Base-by-base conservation (phyloP, 164 flowering plant species). In the Magnolia kwangsiensis region DNA sequence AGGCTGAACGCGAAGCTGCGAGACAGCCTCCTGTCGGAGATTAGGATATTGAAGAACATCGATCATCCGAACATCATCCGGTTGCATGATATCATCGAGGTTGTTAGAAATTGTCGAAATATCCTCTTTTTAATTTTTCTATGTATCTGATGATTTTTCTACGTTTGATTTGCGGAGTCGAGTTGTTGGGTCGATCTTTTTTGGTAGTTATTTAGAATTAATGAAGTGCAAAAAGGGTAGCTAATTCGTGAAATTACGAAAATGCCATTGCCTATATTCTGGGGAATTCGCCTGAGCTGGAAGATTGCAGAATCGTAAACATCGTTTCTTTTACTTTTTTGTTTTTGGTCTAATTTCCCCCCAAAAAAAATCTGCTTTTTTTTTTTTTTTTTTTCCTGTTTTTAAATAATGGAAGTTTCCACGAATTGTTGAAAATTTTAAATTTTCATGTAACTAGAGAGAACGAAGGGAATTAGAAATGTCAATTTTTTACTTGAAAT, bases 11-110 rank as follows among this genome's bases (percentile, higher is more conserved):
- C 83, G 85, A 94, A 94, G 85, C 81, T 96, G 74, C 95, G 90
- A 77, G 97, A 92, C 23, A 89, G 92, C 82, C 91, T 96, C n/a
- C 82, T 88, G 84, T 90, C 94, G 1, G 99, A 96, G 91, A 92
- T 96, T 64, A 78, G 76, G 18, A 91, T 96, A 20, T 74, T 94
- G 69, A 86, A 82, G 90, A 85, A 75, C 80, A 90, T 94, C 66
- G 83, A 86, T 69, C 99, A 96, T 82, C 99, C 97, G 0, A 92
- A 94, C 75, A 96, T 96, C 51, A 92, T 96, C 76, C 88, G 85
- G 9, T 87, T 96, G 81, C 88, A 89, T 80, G 97, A 96, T 45
- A 92, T 92, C 58, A 91, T 96, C 71, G 87, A 96, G 98, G 99
- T 95, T 27, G 8, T 72, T 75, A 14, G 49, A 49, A 20, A 1